Evolutionary conservation across 768 basidiomycete genomes (phyloP), one percentile per base, ranked within the genome.

Genomic region (Collybia sordida): DNA sequence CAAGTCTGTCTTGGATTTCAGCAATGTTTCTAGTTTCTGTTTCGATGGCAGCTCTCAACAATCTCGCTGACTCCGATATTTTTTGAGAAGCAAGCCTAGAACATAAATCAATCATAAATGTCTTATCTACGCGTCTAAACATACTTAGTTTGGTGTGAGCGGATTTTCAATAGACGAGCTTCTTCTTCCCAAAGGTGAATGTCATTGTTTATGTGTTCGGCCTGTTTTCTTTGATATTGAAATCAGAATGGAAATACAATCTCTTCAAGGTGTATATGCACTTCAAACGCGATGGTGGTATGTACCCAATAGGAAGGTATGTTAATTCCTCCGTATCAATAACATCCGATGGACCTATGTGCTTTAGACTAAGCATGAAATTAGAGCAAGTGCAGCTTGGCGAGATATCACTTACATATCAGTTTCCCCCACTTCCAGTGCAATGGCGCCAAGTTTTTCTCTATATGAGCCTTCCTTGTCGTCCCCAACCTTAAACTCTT

Each of bases 111-210:
- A 27, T 44, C 5, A 3, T 24, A 36, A 34, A 45, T 15, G 45
- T 22, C n/a, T 24, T 12, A 23, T 8, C 2, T 15, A 36, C 23
- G n/a, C 49, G 7, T 19, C 18, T 2, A 24, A 11, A 21, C 64
- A 4, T 35, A 72, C 71, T 64, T 70, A 6, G 61, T 62, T n/a
- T 59, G 57, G 9, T 56, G 55, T 4, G 67, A 49, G 18, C 71
- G 67, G 23, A 57, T 51, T 44, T 61, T 67, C 22, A 71, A 54
- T 9, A 54, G 46, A 17, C 50, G 53, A 1, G 62, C 52, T 37
- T 70, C 64, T 1, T 41, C 39, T 50, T 72, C 67, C 1, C 69
- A 49, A 0, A 64, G 52, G 19, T 49, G 51, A 9, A 63, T 60
- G 46, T 74, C 70, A 4, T 46, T 34, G 24, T 64, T 55, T 3